Conservation (phyloP, 345 rosid species). For the Lenwebbia sp. region DNA sequence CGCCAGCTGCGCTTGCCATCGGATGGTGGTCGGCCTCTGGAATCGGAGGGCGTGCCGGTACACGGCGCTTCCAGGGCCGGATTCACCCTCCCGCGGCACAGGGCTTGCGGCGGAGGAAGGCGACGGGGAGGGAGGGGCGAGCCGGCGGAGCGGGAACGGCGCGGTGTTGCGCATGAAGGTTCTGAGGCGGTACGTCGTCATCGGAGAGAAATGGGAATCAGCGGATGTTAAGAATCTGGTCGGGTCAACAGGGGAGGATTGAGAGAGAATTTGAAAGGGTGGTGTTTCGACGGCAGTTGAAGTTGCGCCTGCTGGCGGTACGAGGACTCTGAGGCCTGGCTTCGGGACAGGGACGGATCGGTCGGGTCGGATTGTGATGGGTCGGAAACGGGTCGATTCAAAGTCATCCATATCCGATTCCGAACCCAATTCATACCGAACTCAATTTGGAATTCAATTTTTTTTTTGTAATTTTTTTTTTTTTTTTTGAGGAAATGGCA, state of each 20-base stretch:
- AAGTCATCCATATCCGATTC: neutral
- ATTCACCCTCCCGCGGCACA: slow-evolving; percentile 15
- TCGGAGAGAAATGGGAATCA: neutral
- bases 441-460: neutral
- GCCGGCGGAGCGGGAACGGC: slow-evolving; percentile 8
- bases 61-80: slow-evolving; percentile 25
- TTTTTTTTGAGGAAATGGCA: no score
- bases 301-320: neutral
- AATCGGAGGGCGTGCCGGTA: slow-evolving; percentile 36
- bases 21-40: slow-evolving; percentile 44
- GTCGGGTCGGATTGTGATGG: neutral
- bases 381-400: neutral
- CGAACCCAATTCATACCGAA: neutral
- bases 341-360: neutral
- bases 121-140: slow-evolving; percentile 5
- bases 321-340: neutral
- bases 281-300: neutral
- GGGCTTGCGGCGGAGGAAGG: slow-evolving; percentile 2
- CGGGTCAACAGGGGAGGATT: neutral
- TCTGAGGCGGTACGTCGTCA: slow-evolving; percentile 25
- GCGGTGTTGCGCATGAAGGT: slow-evolving; percentile 12
- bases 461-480: neutral
- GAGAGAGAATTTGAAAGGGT: neutral
- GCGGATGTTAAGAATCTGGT: neutral
- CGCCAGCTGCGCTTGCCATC: slow-evolving; percentile 7